Evolutionary conservation across 352 stramenopile genomes (phyloP).

Genomic region (Phytopythium delawarense): DNA sequence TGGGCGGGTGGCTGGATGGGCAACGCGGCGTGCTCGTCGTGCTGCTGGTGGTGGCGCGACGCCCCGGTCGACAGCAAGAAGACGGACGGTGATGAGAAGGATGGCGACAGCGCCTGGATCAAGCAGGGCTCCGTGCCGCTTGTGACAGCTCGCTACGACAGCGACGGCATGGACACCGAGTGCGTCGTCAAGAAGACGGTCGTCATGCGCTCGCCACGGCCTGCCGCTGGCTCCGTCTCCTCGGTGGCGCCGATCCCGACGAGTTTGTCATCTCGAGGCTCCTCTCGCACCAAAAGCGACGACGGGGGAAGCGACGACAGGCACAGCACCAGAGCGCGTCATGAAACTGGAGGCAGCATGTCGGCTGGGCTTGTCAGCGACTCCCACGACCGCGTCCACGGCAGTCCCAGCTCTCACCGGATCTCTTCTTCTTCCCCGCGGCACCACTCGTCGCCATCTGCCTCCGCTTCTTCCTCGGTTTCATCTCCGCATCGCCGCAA

Average conservation of each 20-base stretch:
- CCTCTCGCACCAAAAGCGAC: slow-evolving; percentile 10
- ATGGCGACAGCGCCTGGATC: slow-evolving; percentile 45
- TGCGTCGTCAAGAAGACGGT: slow-evolving; percentile 55
- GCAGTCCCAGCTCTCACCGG: not conserved
- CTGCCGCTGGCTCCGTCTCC: slow-evolving; percentile 10
- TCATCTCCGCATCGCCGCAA: not conserved
- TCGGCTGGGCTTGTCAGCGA: not conserved
- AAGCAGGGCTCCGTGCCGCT: slow-evolving; percentile 62
- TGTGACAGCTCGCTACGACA: slow-evolving; percentile 38
- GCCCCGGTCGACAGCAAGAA: not conserved
- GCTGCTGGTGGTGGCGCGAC: slow-evolving; percentile 6
- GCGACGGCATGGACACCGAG: slow-evolving; percentile 17
- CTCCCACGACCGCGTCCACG: not conserved
- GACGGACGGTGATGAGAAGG: slow-evolving; percentile 12
- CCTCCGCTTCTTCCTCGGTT: not conserved
- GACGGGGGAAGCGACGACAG: not conserved
- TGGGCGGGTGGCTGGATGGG: not conserved
- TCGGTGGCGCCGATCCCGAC: slow-evolving; percentile 2
- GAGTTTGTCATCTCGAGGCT: slow-evolving; percentile 2
- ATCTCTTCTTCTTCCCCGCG: not conserved
- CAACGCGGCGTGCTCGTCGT: slow-evolving; percentile 8
- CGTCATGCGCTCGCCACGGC: slow-evolving; percentile 38
- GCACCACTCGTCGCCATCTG: slow-evolving; percentile 4
- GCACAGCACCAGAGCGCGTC: not conserved
- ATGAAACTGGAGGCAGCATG: slow-evolving; percentile 9